Percentiles rank a stretch among this genome's conserved stretches.
Evolutionary conservation across 768 basidiomycete species (phyloP).

Genomic region (Sarcodon aspratus): DNA sequence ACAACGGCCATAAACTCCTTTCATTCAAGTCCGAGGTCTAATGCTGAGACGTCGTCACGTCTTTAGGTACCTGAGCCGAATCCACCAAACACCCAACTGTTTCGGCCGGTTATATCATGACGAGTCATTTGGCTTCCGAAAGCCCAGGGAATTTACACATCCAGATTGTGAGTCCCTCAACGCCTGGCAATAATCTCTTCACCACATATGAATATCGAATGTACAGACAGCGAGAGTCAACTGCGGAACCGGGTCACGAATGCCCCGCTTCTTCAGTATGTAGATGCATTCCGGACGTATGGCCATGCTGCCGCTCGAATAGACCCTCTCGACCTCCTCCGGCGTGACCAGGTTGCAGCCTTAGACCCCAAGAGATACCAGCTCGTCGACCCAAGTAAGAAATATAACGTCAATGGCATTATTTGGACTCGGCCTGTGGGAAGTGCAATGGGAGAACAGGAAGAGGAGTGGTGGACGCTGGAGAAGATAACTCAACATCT

Average conservation of each 20-base stretch:
- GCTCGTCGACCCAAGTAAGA: conserved; percentile 35
- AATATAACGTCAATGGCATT: conserved; percentile 72
- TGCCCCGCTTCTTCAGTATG: conserved; percentile 75
- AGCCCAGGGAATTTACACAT: conserved; percentile 46
- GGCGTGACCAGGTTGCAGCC: conserved; percentile 71
- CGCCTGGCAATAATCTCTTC: background rate
- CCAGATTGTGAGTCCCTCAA: conserved; percentile 52
- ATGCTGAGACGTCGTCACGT: background rate
- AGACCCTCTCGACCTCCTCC: conserved; percentile 81
- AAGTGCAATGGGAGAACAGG: conserved; percentile 13
- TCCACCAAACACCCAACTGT: conserved; percentile 6
- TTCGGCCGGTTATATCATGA: conserved; percentile 48
- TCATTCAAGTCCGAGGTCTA: background rate
- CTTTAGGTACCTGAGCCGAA: background rate
- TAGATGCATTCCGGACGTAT: conserved; percentile 79
- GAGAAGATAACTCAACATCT: conserved; percentile 62
- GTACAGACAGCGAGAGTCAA: conserved; percentile 52
- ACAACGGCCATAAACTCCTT: background rate
- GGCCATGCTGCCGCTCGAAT: conserved; percentile 79
- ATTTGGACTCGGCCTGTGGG: conserved; percentile 53
- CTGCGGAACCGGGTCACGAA: conserved; percentile 59
- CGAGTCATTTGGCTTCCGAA: conserved; percentile 70
- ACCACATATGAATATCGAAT: background rate
- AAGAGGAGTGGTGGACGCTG: conserved; percentile 49
- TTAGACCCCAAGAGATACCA: conserved; percentile 73